Evolutionary conservation across 1,284 basidiomycete species (phyloP).

Genomic region (Cryptococcus sp.): DNA sequence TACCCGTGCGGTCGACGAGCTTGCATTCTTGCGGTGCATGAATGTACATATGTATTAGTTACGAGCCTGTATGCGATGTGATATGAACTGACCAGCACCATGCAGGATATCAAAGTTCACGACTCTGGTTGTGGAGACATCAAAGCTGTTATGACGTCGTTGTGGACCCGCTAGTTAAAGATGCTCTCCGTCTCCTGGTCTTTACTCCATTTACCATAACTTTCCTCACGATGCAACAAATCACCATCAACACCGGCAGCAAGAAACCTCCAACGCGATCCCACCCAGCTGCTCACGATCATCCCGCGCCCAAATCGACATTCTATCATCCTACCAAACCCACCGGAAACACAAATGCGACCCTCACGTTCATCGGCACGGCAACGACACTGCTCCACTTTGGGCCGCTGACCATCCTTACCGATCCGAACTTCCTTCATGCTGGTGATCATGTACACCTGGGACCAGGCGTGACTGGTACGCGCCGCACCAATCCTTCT

Average conservation of each 20-base stretch:
- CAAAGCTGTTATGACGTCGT: too few species aligned
- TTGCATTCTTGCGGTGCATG: too few species aligned
- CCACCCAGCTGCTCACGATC: neutral
- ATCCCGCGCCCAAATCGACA: neutral
- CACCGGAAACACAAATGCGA: neutral
- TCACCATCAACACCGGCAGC: neutral
- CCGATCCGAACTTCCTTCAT: slow-evolving; percentile 8
- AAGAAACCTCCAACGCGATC: slow-evolving; percentile 1
- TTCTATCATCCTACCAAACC: neutral
- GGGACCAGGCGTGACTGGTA: slow-evolving; percentile 1
- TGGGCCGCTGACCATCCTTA: slow-evolving; percentile 2
- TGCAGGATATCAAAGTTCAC: too few species aligned
- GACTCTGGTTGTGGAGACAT: too few species aligned
- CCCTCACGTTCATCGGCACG: slow-evolving; percentile 6
- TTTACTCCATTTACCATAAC: too few species aligned
- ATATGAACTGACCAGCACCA: too few species aligned
- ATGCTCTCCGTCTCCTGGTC: too few species aligned
- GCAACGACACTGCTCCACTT: slow-evolving; percentile 6
- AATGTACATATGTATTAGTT: too few species aligned
- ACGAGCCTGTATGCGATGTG: too few species aligned
- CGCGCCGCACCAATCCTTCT: slow-evolving; percentile 2
- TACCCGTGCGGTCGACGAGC: too few species aligned
- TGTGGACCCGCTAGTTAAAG: too few species aligned
- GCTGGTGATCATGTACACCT: slow-evolving; percentile 6
- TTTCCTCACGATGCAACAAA: neutral